phyloP scores from a whole-genome alignment of 768 basidiomycete species.

The Suillus fuscotomentosus region DNA sequence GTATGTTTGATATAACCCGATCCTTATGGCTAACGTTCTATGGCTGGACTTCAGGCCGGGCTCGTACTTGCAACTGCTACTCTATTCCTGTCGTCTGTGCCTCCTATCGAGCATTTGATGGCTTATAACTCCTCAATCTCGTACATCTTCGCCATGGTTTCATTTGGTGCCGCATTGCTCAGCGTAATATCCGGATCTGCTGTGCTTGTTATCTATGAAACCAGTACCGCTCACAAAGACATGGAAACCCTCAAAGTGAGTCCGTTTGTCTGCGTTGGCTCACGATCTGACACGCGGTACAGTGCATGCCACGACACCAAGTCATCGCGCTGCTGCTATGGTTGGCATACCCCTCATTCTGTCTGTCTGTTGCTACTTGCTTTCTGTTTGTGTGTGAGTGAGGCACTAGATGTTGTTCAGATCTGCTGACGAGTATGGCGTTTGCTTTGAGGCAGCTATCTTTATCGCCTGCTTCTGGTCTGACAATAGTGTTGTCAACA shows the following conservation, averaged over 20 bases:
- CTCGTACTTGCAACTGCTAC: not conserved
- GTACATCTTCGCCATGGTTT: not conserved
- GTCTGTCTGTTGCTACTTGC: not conserved
- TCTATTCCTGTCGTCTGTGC: not conserved
- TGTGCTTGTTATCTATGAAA: not conserved
- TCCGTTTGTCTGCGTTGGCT: not conserved
- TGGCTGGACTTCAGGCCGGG: not conserved
- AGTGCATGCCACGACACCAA: not conserved
- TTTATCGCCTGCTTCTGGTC: not conserved
- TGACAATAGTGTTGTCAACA: not conserved
- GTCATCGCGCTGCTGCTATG: not conserved
- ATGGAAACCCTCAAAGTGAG: not conserved
- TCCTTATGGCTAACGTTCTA: not conserved
- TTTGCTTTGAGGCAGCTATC: not conserved
- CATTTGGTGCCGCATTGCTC: not conserved
- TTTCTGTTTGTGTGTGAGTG: not conserved
- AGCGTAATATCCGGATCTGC: conserved; percentile 1
- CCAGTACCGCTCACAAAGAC: not conserved
- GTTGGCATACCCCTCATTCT: not conserved
- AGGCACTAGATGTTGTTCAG: not conserved
- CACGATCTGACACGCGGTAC: not conserved
- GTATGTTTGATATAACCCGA: not conserved
- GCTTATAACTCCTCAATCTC: not conserved
- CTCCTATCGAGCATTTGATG: not conserved
- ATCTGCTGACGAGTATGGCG: not conserved